Base-by-base conservation (phyloP, 352 stramenopile species). In the Phytophthora syringae region DNA sequence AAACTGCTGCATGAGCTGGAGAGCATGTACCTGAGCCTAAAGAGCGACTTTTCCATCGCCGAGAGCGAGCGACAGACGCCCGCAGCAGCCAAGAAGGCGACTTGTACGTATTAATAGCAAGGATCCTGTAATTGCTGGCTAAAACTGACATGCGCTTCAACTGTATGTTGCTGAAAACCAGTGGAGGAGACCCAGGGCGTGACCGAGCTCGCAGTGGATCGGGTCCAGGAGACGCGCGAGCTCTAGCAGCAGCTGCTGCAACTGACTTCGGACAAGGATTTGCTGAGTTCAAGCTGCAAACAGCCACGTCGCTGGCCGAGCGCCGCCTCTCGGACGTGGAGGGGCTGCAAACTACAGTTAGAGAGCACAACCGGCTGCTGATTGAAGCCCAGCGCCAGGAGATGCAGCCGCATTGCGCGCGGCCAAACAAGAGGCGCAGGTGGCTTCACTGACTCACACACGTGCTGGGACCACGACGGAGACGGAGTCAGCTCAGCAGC, bases 1-100 rank as follows among this genome's bases (percentile, higher is more conserved):
- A 82, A 94, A 88, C 56, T 92, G 54, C 64, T 92, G 24, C 86
- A 94, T 52, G 86, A 93, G 47, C 62, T 93, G 28, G 86, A 94
- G 61, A 79, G 77, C 27, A 92, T 93, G 64, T 89, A 83, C 62
- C 55, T 92, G 52, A 60, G 57, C 13, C 57, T 88, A 1, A 82
- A 86, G 58, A 80, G 79, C 60, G 72, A 90, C n/a, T 76, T 90
- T n/a, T 75, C 70, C 4, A 59, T 88, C 13, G 55, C 74, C 1
- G 84, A 92, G 64, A 72, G 61, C n/a, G 79, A 90, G 60, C 77
- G 79, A 30, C 78, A 91, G 64, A 48, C 48, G 5, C 50, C 87
- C 3, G 67, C 70, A 37, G 48, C 62, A 16, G 77, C 82, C 45
- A 88, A 88, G 71, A 72, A 79, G 16, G 63, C 56, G 7, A 69